Evolutionary conservation across 495 filamentous ascomycete genomes (phyloP).

Genomic region (Neurospora sp.): DNA sequence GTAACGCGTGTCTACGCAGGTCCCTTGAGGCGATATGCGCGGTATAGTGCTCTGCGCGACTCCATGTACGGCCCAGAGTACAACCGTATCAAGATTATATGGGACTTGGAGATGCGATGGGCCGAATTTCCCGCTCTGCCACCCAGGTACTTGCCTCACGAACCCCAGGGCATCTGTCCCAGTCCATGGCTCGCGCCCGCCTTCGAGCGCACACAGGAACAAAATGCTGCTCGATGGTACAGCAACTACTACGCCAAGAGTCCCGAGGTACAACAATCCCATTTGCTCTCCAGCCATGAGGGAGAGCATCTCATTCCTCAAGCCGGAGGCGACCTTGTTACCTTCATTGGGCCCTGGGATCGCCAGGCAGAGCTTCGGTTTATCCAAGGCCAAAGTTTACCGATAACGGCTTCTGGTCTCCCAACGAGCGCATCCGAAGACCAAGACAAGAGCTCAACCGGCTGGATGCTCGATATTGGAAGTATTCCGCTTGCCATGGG

Average conservation of each 20-base stretch:
- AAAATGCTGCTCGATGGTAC: constrained; percentile 23
- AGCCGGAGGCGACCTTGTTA: constrained; percentile 20
- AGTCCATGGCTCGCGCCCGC: constrained; percentile 30
- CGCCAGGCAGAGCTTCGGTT: constrained; percentile 26
- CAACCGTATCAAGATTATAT: constrained; percentile 26
- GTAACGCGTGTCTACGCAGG: constrained; percentile 37
- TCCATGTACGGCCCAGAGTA: constrained; percentile 34
- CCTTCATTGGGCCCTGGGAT: constrained; percentile 28
- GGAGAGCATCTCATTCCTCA: constrained; percentile 20
- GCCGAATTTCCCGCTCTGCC: constrained; percentile 28
- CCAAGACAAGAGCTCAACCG: constrained; percentile 8
- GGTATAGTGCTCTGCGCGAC: constrained; percentile 31
- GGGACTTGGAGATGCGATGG: constrained; percentile 32
- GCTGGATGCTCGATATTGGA: constrained; percentile 37
- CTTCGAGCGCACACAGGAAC: constrained; percentile 20
- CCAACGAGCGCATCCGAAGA: constrained; percentile 7
- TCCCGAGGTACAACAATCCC: constrained; percentile 14
- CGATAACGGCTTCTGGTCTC: constrained; percentile 13
- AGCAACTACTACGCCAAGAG: constrained; percentile 10
- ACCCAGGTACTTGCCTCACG: constrained; percentile 17
- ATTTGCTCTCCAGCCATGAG: constrained; percentile 10
- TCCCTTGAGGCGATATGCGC: constrained; percentile 33
- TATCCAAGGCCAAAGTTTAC: constrained; percentile 18
- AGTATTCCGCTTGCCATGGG: constrained; percentile 33
- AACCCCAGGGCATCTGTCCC: constrained; percentile 19